Evolutionary conservation across 1,284 basidiomycete species (phyloP).

Genomic region (Mycena sp.): DNA sequence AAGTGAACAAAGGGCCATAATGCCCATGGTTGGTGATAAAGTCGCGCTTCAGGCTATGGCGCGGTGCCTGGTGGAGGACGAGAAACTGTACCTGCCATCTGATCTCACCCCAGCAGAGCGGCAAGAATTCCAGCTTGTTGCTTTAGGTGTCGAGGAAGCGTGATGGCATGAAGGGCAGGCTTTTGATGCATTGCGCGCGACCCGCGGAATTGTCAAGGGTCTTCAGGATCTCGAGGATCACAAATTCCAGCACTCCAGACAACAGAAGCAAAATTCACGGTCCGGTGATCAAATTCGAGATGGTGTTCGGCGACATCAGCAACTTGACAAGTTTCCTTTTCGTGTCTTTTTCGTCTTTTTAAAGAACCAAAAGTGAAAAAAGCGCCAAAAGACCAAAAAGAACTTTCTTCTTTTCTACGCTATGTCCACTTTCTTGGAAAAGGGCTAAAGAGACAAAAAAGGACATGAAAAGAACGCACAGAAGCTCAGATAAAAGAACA

Average conservation of each 20-base stretch:
- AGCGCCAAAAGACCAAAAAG: too few species aligned
- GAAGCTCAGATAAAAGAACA: too few species aligned
- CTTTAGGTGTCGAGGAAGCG: conserved; percentile 11
- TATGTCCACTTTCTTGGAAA: too few species aligned
- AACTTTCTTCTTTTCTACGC: too few species aligned
- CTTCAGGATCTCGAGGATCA: conserved; percentile 10
- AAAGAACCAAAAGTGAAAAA: too few species aligned
- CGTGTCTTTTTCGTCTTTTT: too few species aligned
- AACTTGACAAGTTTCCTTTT: too few species aligned
- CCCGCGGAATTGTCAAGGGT: conserved; percentile 23
- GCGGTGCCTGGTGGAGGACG: neutral
- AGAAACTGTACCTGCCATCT: neutral
- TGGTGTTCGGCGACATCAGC: neutral
- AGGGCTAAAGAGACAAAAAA: too few species aligned
- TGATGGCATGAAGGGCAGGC: conserved; percentile 28
- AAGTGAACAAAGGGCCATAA: neutral
- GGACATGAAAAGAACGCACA: too few species aligned
- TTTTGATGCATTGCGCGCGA: conserved; percentile 25
- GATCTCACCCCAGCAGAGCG: conserved; percentile 1
- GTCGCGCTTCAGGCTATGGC: neutral
- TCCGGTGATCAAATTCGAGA: conserved; percentile 9
- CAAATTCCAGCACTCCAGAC: conserved; percentile 19
- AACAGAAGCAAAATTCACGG: conserved; percentile 26
- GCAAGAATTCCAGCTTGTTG: conserved; percentile 3
- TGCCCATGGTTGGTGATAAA: neutral